Evolutionary conservation across 306 rosid species (phyloP).

Genomic region (Cucurbita ficifolia): DNA sequence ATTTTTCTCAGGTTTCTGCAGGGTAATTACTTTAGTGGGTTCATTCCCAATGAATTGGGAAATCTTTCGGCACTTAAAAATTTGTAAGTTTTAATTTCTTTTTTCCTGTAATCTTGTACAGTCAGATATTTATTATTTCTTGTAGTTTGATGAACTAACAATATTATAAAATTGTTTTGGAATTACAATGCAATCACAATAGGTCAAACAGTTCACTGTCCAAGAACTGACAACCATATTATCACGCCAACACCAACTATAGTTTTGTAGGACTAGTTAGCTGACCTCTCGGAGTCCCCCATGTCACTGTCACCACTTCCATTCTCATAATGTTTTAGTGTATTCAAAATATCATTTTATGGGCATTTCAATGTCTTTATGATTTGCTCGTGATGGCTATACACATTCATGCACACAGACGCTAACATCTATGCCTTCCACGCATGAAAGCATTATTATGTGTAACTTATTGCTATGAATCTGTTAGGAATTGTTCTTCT

Average conservation of each 20-base stretch:
- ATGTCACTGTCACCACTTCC: neutral
- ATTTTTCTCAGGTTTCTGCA: slow-evolving; percentile 65
- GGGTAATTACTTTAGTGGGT: slow-evolving; percentile 88
- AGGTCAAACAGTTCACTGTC: neutral
- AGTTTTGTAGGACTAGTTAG: neutral
- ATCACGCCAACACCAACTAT: neutral
- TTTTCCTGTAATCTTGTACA: neutral
- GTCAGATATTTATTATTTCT: neutral
- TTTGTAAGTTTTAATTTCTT: slow-evolving; percentile 40
- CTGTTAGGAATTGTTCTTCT: neutral
- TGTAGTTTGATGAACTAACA: neutral
- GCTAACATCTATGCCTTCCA: neutral
- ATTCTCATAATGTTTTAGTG: neutral
- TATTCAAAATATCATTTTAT: neutral
- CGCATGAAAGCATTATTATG: neutral
- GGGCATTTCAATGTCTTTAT: neutral
- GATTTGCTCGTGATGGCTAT: neutral
- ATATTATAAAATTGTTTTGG: neutral
- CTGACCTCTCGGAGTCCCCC: neutral
- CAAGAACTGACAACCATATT: neutral
- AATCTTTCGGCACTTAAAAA: slow-evolving; percentile 53
- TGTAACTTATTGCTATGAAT: neutral
- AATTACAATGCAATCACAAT: neutral
- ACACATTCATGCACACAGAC: neutral
- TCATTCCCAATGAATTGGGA: slow-evolving; percentile 74